phyloP scores from a whole-genome alignment of 805 yeast genomes.

The Sungouiozyma ichnusensis region DNA sequence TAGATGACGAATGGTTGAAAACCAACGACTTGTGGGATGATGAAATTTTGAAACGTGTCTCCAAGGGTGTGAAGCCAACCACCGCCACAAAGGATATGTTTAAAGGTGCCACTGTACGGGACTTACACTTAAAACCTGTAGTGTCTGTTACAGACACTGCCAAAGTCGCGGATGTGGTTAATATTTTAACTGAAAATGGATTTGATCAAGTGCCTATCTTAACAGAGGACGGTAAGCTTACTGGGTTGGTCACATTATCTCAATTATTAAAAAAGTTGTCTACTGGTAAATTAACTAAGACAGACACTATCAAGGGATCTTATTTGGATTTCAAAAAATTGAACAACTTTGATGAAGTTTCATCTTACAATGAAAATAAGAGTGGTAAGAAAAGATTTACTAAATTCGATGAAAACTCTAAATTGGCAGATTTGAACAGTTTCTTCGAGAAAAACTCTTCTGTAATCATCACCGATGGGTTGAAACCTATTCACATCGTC shows the following conservation, averaged over 20 bases:
- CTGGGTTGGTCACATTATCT: conserved; percentile 71
- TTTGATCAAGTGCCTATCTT: conserved; percentile 82
- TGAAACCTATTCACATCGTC: conserved; percentile 71
- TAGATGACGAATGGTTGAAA: conserved; percentile 85
- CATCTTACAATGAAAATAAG: conserved; percentile 52
- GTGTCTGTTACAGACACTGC: conserved; percentile 58
- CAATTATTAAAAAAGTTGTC: conserved; percentile 59
- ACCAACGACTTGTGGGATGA: conserved; percentile 63
- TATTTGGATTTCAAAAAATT: conserved; percentile 69
- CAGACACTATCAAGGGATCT: conserved; percentile 36
- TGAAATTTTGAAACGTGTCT: conserved; percentile 31
- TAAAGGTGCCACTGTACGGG: conserved; percentile 50
- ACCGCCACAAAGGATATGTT: conserved; percentile 33
- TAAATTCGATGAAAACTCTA: conserved; percentile 54
- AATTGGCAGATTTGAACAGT: conserved; percentile 56
- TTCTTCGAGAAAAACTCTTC: conserved; percentile 80
- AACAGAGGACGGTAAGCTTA: conserved; percentile 43
- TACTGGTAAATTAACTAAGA: conserved; percentile 46
- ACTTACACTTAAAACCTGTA: conserved; percentile 68
- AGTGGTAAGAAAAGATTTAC: conserved; percentile 57
- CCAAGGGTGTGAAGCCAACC: conserved; percentile 14
- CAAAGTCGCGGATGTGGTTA: conserved; percentile 53
- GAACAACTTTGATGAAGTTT: conserved; percentile 47
- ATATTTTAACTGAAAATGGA: conserved; percentile 60
- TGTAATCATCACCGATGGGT: conserved; percentile 70